Conservation (phyloP, 2,329 filamentous ascomycete genomes). For the Coniochaeta prunicola region DNA sequence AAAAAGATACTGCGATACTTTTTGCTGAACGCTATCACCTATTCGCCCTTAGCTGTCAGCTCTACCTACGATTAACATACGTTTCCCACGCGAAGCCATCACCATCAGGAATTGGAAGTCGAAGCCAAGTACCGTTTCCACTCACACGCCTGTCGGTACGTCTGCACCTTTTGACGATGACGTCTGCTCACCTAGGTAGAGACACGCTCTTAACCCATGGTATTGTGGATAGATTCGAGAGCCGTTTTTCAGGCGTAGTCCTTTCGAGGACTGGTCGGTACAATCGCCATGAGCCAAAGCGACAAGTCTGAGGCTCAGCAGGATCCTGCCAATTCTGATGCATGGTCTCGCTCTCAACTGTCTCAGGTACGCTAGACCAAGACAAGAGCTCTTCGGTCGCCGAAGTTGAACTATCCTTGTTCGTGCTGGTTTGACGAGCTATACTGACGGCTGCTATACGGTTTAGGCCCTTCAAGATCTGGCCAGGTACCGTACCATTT, state of each 20-base stretch:
- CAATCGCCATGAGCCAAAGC: background rate
- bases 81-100: background rate
- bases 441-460: slow-evolving; percentile 5
- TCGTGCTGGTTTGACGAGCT: background rate
- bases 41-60: background rate
- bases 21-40: background rate
- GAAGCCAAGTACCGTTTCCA: background rate
- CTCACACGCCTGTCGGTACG: background rate
- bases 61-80: background rate
- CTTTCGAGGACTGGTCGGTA: background rate
- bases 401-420: background rate
- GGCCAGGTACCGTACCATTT: slow-evolving; percentile 19
- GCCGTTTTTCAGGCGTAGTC: background rate
- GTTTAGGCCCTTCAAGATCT: slow-evolving; percentile 24
- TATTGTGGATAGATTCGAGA: background rate
- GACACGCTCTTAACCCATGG: background rate
- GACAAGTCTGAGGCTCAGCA: background rate
- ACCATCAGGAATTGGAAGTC: background rate
- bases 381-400: background rate
- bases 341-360: background rate
- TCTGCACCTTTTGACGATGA: background rate
- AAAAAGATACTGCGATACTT: background rate
- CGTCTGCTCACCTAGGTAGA: background rate
- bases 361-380: slow-evolving; percentile 2
- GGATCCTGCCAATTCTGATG: background rate